Percentiles rank a stretch among this genome's conserved stretches.
Conservation (phyloP, 805 yeast species). For the Saturnispora sanitii region DNA sequence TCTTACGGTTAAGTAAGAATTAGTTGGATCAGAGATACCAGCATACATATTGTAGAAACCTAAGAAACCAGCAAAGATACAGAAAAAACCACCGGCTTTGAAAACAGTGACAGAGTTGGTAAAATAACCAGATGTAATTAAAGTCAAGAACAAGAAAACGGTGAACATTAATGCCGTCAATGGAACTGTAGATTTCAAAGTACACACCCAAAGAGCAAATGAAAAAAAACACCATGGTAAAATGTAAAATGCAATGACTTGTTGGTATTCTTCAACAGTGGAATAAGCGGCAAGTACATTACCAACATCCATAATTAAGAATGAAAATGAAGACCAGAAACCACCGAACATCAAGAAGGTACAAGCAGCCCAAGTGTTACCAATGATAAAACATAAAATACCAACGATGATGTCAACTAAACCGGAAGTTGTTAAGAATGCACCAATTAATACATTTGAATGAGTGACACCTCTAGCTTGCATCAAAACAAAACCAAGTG, state of each 20-base stretch:
- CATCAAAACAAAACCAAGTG: constrained; percentile 36
- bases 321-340: constrained; percentile 43
- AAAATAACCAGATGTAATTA: constrained; percentile 36
- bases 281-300: constrained; percentile 32
- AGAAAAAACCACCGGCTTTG: constrained; percentile 41
- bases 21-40: constrained; percentile 40
- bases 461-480: constrained; percentile 37
- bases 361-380: constrained; percentile 48
- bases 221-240: constrained; percentile 46
- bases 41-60: constrained; percentile 41
- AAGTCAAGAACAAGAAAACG: constrained; percentile 36
- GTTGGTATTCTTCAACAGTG: constrained; percentile 28
- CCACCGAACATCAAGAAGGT: constrained; percentile 46
- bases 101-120: constrained; percentile 25
- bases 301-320: constrained; percentile 35
- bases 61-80: constrained; percentile 33
- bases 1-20: constrained; percentile 44
- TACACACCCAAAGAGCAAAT: constrained; percentile 35
- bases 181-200: constrained; percentile 39
- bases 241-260: constrained; percentile 40
- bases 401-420: constrained; percentile 41
- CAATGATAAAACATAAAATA: constrained; percentile 38
- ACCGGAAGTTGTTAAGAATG: constrained; percentile 42
- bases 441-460: constrained; percentile 36
- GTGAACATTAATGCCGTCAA: constrained; percentile 32